Evolutionary conservation across 2,329 filamentous ascomycete genomes (phyloP).

Genomic region (Fonsecaea multimorphosa): DNA sequence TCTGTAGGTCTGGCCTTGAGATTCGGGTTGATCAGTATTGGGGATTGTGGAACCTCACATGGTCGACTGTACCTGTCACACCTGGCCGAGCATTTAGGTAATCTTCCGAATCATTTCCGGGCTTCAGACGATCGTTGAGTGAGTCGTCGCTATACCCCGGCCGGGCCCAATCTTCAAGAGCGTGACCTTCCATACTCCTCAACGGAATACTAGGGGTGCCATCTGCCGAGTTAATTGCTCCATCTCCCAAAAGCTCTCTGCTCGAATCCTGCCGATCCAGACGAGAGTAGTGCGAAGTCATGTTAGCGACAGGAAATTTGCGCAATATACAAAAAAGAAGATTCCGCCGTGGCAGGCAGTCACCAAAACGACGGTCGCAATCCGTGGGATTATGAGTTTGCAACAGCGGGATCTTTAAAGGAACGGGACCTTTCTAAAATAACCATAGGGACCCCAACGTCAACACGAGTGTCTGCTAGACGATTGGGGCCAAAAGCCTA

Average conservation of each 20-base stretch:
- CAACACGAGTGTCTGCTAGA: background rate
- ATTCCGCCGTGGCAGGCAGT: background rate
- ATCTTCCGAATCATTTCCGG: background rate
- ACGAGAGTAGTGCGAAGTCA: slow-evolving; percentile 3
- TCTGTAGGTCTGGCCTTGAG: background rate
- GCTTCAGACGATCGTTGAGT: background rate
- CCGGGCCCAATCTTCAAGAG: background rate
- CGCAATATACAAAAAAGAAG: background rate
- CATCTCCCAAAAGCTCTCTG: background rate
- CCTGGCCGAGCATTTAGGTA: background rate
- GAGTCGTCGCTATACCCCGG: slow-evolving; percentile 13
- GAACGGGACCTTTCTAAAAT: background rate
- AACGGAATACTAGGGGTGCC: background rate
- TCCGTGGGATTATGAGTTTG: background rate
- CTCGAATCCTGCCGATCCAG: slow-evolving; percentile 4
- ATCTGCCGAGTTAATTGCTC: background rate
- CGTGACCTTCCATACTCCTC: slow-evolving; percentile 3
- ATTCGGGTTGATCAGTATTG: background rate
- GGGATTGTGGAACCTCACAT: background rate
- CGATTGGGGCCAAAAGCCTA: slow-evolving; percentile 9
- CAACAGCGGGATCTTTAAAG: slow-evolving; percentile 3
- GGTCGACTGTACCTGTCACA: background rate
- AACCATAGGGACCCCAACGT: background rate
- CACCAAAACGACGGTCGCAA: background rate
- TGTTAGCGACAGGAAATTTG: background rate